These are phyloP conservation scores for Microcera coccophila DNA, from an alignment of 2,329 filamentous ascomycete genomes.

Conservation along the genomic window DNA sequence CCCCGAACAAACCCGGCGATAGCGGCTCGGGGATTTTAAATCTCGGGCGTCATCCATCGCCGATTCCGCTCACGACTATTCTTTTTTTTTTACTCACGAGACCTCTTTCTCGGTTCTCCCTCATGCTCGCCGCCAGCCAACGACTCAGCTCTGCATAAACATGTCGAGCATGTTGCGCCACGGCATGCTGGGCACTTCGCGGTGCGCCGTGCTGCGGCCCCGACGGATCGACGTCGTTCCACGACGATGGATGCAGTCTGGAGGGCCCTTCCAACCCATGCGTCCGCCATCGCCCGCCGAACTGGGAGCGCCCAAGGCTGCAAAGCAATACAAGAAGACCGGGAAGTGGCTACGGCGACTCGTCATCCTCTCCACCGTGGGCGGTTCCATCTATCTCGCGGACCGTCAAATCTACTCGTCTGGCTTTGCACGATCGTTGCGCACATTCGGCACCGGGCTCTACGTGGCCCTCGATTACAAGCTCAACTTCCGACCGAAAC, in stretches of 20 bases:
- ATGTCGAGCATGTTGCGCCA: constrained; percentile 28
- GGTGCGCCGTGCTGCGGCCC: constrained; percentile 19
- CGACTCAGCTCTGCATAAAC: constrained; percentile 2
- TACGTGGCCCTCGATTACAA: constrained; percentile 91
- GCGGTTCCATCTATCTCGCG: constrained; percentile 60
- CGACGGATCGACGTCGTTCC: constrained; percentile 49
- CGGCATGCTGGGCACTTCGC: constrained; percentile 24
- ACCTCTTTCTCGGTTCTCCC: background rate
- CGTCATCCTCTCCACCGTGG: constrained; percentile 54
- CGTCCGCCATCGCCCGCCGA: constrained; percentile 74
- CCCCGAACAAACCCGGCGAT: constrained; percentile 23
- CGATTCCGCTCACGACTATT: constrained; percentile 1
- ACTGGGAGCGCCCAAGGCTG: constrained; percentile 66
- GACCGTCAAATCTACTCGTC: constrained; percentile 77
- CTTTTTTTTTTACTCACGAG: constrained; percentile 1
- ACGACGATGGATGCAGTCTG: constrained; percentile 29
- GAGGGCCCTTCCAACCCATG: constrained; percentile 57
- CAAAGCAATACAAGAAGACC: constrained; percentile 66
- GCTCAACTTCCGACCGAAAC: constrained; percentile 83
- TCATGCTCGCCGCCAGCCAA: background rate
- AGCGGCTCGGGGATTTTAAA: constrained; percentile 12
- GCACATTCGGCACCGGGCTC: constrained; percentile 76
- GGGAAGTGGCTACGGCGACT: constrained; percentile 76
- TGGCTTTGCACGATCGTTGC: constrained; percentile 70
- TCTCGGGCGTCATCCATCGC: constrained; percentile 22